Percentiles rank a stretch among this genome's conserved stretches.
These are phyloP conservation scores for Bryoglossum gracile DNA, from an alignment of 495 filamentous ascomycete genomes.

Conservation along the genomic window DNA sequence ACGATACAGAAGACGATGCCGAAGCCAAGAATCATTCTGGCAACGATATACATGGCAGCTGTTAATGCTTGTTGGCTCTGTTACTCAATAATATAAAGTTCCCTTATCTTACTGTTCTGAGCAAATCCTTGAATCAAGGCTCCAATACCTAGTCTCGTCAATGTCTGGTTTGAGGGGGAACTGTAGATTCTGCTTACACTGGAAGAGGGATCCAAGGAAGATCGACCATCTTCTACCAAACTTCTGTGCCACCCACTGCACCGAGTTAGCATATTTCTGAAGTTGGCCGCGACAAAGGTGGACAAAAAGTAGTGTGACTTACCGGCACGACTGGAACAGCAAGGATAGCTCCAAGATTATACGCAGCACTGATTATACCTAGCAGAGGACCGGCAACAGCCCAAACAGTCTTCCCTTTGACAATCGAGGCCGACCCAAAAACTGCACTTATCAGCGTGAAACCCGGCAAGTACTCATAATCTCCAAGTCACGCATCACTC, in stretches of 20 bases:
- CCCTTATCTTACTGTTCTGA: conserved; percentile 24
- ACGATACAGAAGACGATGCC: conserved; percentile 60
- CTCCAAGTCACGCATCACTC: too few species aligned
- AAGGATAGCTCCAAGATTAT: conserved; percentile 43
- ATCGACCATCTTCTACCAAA: conserved; percentile 51
- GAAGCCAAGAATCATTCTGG: conserved; percentile 58
- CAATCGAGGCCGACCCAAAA: too few species aligned
- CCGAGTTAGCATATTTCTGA: conserved; percentile 46
- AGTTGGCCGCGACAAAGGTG: too few species aligned
- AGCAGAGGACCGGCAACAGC: background rate
- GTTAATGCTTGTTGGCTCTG: background rate
- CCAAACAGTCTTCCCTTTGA: too few species aligned
- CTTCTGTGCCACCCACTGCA: conserved; percentile 48
- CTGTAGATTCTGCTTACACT: too few species aligned
- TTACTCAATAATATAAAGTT: background rate
- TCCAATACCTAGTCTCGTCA: conserved; percentile 52
- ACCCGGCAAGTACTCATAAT: too few species aligned
- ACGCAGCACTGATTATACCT: background rate
- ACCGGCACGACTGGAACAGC: too few species aligned
- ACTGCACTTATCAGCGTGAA: too few species aligned
- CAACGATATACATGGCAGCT: conserved; percentile 53
- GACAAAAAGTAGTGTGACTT: too few species aligned
- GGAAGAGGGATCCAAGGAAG: conserved; percentile 49
- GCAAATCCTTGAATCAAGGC: conserved; percentile 42
- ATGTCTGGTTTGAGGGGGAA: too few species aligned